These are phyloP conservation scores for Lasiosphaeria hispida DNA, from an alignment of 495 filamentous ascomycete species.

Conservation along the genomic window DNA sequence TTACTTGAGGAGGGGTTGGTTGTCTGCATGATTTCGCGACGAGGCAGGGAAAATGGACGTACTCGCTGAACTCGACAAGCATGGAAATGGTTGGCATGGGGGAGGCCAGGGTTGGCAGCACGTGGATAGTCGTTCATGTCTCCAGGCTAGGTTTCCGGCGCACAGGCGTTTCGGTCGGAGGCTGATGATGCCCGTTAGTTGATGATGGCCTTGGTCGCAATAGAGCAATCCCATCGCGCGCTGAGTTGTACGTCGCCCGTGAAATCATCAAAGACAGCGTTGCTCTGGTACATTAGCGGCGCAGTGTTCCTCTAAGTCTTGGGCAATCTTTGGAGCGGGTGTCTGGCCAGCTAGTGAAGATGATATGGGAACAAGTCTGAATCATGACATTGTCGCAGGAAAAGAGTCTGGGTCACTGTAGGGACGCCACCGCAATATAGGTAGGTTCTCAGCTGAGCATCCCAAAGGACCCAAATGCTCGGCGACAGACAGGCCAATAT, in stretches of 20 bases:
- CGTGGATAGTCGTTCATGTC: not conserved
- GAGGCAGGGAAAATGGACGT: not conserved
- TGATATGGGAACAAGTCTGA: too few relatives aligned
- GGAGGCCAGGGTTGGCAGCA: not conserved
- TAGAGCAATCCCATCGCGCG: conserved; percentile 1
- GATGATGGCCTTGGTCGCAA: not conserved
- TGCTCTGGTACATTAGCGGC: too few relatives aligned
- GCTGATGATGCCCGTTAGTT: conserved; percentile 19
- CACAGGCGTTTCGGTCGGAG: conserved; percentile 22
- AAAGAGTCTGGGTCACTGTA: too few relatives aligned
- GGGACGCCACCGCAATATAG: too few relatives aligned
- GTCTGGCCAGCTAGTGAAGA: too few relatives aligned
- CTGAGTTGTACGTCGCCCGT: not conserved
- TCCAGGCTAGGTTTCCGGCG: conserved; percentile 17
- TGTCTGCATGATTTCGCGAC: not conserved
- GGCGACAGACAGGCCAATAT: too few relatives aligned
- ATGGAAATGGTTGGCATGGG: not conserved
- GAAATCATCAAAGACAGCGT: not conserved
- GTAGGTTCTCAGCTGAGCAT: too few relatives aligned
- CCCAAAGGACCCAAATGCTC: too few relatives aligned
- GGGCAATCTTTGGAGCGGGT: too few relatives aligned
- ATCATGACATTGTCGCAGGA: too few relatives aligned
- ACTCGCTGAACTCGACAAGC: not conserved
- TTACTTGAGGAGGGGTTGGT: conserved; percentile 3
- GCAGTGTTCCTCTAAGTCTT: too few relatives aligned